Conservation (phyloP, 176 grass and related monocot species). For the Rhynchospora pubera region DNA sequence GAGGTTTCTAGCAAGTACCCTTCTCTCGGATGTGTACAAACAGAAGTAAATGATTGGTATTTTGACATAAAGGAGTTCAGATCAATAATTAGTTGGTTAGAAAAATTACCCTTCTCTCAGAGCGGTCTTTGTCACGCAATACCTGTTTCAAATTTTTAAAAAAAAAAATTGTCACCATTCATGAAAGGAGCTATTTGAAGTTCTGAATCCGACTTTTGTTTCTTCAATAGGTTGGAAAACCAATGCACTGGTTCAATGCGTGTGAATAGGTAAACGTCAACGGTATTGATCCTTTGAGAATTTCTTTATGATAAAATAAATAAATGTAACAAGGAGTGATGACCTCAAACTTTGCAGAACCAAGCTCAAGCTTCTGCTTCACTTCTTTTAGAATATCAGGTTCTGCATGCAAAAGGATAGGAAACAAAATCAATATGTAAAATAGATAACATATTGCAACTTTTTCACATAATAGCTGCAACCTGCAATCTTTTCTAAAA, state of each 20-base stretch:
- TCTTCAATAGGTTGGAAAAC: background rate
- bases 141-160: slow-evolving; percentile 45
- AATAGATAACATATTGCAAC: background rate
- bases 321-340: slow-evolving; percentile 2
- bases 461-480: background rate
- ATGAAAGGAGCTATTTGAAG: background rate
- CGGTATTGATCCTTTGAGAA: background rate
- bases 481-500: background rate
- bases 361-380: slow-evolving; percentile 79
- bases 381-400: slow-evolving; percentile 85
- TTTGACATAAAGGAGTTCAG: background rate
- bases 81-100: background rate
- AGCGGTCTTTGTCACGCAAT: slow-evolving; percentile 76
- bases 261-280: background rate
- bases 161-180: slow-evolving; percentile 8
- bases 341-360: slow-evolving; percentile 93
- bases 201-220: background rate
- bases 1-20: background rate
- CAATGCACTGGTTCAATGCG: background rate
- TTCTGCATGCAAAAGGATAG: slow-evolving; percentile 49
- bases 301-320: background rate
- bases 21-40: background rate
- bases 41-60: background rate
- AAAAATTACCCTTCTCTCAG: slow-evolving; percentile 59
- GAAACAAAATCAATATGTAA: background rate